A percentile compares a stretch with the other conserved stretches of the same genome.
Evolutionary conservation across 106 monocot species (phyloP).

Genomic region (Ottelia alismoides): DNA sequence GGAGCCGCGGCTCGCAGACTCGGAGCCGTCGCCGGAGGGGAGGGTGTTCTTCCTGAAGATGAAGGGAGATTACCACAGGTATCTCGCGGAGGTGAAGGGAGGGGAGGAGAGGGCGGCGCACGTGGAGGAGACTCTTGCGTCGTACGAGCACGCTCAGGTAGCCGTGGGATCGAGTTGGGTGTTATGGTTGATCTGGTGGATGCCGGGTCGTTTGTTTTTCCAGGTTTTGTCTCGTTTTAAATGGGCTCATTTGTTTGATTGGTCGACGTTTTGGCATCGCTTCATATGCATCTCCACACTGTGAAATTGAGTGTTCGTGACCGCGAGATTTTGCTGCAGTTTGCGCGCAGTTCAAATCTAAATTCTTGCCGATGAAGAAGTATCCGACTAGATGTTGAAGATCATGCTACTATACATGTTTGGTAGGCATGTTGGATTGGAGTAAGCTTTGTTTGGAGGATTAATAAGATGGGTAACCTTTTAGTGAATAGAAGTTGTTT

Average conservation of each 20-base stretch:
- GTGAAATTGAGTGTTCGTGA: not conserved
- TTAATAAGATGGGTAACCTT: too few species aligned
- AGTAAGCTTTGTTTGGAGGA: too few species aligned
- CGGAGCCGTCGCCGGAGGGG: not conserved
- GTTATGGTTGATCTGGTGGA: not conserved
- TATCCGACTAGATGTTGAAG: too few species aligned
- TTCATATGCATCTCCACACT: not conserved
- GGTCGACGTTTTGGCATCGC: not conserved
- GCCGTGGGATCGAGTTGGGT: not conserved
- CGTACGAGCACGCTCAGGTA: not conserved
- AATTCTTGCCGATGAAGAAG: too few species aligned
- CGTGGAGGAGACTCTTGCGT: not conserved
- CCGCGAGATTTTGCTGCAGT: too few species aligned
- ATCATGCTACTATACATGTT: too few species aligned
- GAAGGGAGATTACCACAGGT: not conserved
- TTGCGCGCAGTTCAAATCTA: too few species aligned
- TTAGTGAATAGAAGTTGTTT: too few species aligned
- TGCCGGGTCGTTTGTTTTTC: not conserved
- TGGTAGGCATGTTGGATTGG: too few species aligned
- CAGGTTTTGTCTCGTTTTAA: not conserved
- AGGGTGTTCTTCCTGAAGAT: not conserved
- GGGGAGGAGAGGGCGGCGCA: not conserved
- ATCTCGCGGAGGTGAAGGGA: not conserved
- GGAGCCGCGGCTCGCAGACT: not conserved
- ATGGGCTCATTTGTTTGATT: not conserved